Conservation (phyloP, 768 basidiomycete genomes). For the Mycena albidolilacea region DNA sequence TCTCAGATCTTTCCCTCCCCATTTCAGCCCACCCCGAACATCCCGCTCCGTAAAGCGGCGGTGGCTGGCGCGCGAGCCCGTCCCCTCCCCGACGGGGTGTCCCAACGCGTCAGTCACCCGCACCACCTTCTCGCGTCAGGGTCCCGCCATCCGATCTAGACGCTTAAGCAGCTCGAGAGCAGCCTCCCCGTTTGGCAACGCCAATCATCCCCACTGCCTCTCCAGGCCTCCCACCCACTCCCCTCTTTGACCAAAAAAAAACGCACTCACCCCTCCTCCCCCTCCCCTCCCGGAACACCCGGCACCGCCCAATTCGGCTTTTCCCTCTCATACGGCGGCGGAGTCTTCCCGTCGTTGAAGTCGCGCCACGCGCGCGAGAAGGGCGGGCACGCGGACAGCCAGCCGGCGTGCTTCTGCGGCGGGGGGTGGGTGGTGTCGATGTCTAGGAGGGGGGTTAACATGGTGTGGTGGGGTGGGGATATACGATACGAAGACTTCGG, state of each 20-base stretch:
- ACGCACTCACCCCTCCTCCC: neutral
- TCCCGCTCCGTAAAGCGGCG: no score
- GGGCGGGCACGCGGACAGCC: conserved; percentile 38
- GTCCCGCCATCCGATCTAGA: no score
- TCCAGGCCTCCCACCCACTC: neutral
- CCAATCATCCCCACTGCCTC: neutral
- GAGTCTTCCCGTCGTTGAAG: conserved; percentile 2
- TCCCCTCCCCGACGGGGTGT: no score
- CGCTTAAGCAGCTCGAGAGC: no score
- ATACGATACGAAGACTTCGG: no score
- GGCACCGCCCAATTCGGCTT: conserved; percentile 15
- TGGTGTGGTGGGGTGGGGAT: no score
- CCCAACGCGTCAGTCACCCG: no score
- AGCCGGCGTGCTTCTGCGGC: conserved; percentile 27
- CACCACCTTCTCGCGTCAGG: no score
- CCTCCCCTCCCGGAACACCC: neutral
- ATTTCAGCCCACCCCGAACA: no score
- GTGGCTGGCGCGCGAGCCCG: no score
- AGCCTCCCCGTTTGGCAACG: no score
- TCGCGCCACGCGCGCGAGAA: conserved; percentile 31
- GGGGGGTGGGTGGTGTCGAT: conserved; percentile 14
- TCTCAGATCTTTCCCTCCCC: no score
- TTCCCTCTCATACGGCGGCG: neutral
- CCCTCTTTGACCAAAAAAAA: neutral
- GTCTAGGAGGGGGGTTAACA: conserved; percentile 9